These are phyloP conservation scores for Apiospora phragmitis DNA, from an alignment of 2,329 filamentous ascomycete genomes.

Conservation along the genomic window DNA sequence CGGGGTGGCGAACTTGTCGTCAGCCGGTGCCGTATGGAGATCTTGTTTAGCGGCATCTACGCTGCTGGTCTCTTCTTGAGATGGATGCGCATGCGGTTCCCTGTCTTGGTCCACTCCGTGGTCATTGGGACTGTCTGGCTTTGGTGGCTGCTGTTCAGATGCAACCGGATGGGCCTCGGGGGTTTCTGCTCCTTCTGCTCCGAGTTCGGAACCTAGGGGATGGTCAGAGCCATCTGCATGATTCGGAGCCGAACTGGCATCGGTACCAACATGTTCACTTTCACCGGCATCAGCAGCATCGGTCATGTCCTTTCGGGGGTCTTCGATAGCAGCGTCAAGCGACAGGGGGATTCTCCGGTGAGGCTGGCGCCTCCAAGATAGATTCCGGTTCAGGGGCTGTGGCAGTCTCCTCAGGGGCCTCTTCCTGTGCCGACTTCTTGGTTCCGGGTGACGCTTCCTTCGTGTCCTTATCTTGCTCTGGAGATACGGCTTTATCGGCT, in stretches of 20 bases:
- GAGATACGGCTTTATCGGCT: background rate
- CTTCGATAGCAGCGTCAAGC: background rate
- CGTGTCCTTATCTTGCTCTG: background rate
- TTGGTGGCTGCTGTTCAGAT: conserved; percentile 16
- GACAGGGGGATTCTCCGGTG: background rate
- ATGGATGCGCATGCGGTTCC: conserved; percentile 18
- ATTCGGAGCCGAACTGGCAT: background rate
- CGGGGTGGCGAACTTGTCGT: background rate
- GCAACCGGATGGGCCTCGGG: conserved; percentile 18
- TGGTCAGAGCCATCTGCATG: conserved; percentile 4
- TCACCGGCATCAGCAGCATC: background rate
- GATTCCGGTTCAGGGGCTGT: background rate
- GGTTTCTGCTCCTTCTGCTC: conserved; percentile 13
- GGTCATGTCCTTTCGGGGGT: background rate
- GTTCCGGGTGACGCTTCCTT: background rate
- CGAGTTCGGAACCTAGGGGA: background rate
- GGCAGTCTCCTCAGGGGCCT: background rate
- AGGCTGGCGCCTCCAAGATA: background rate
- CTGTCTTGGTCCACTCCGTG: conserved; percentile 18
- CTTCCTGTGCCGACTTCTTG: background rate
- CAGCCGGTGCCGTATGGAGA: background rate
- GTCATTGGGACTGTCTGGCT: conserved; percentile 13
- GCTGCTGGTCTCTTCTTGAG: conserved; percentile 10
- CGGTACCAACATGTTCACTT: background rate
- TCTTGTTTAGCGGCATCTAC: background rate